phyloP scores from a whole-genome alignment of 2,329 filamentous ascomycete genomes.

The Stachybotrys echinatus region DNA sequence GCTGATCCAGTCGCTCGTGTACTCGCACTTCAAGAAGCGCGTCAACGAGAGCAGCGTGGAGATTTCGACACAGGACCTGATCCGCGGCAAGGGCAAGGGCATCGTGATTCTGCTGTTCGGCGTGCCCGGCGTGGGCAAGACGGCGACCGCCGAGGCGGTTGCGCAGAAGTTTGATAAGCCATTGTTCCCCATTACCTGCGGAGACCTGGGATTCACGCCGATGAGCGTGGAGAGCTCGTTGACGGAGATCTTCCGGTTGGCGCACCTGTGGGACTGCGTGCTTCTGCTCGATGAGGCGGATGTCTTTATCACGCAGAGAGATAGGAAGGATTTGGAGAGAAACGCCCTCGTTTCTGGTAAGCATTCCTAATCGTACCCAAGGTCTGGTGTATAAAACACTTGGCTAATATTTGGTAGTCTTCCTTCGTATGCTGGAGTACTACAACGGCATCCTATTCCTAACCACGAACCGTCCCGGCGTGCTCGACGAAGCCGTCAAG shows the following conservation, averaged over 20 bases:
- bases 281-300: neutral
- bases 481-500: slow-evolving; percentile 36
- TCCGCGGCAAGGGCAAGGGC: neutral
- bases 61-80: neutral
- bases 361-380: too few relatives aligned
- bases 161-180: neutral
- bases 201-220: neutral
- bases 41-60: neutral
- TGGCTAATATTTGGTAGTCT: too few relatives aligned
- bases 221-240: neutral
- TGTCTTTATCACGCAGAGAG: neutral
- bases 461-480: slow-evolving; percentile 37
- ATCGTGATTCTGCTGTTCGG: neutral
- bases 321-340: neutral
- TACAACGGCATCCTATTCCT: slow-evolving; percentile 34
- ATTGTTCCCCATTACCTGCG: neutral
- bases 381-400: too few relatives aligned
- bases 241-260: neutral
- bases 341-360: neutral
- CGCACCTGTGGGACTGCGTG: neutral
- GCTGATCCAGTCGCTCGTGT: neutral
- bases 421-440: slow-evolving; percentile 32
- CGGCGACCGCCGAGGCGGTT: neutral
- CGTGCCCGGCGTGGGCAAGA: neutral
- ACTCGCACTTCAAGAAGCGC: neutral